These are phyloP conservation scores for Tetrapisispora iriomotensis DNA, from an alignment of 805 yeast species.

Conservation along the genomic window DNA sequence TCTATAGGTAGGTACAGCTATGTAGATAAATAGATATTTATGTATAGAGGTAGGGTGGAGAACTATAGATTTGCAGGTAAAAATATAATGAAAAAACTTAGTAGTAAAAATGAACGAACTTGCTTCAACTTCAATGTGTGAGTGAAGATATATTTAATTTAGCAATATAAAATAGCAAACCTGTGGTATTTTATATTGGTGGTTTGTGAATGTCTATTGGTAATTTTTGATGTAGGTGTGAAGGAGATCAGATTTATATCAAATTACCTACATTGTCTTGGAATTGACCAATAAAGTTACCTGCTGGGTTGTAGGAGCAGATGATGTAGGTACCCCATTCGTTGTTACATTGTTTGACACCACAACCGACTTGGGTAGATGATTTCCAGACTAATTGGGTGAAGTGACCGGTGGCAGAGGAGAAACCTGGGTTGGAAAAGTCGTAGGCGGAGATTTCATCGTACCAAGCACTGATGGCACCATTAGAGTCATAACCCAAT, in stretches of 20 bases:
- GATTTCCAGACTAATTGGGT: constrained; percentile 66
- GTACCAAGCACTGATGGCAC: constrained; percentile 61
- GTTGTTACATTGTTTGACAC: constrained; percentile 8
- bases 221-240: too few species aligned
- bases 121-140: too few species aligned
- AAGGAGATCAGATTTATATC: background rate
- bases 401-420: constrained; percentile 51
- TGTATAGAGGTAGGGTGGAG: too few species aligned
- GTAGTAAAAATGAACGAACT: too few species aligned
- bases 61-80: too few species aligned
- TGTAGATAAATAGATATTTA: too few species aligned
- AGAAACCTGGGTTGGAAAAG: constrained; percentile 25
- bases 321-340: constrained; percentile 39
- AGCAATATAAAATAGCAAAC: too few species aligned
- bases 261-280: constrained; percentile 10
- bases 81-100: too few species aligned
- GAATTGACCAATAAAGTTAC: constrained; percentile 33
- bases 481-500: constrained; percentile 37
- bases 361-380: constrained; percentile 58
- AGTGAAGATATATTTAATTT: too few species aligned
- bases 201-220: too few species aligned
- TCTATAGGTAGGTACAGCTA: too few species aligned
- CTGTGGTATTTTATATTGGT: too few species aligned
- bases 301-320: constrained; percentile 55
- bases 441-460: constrained; percentile 48